Evolutionary conservation across 805 yeast genomes (phyloP), one percentile per base, ranked within the genome.

Genomic region (Cyberlindnera veronae): DNA sequence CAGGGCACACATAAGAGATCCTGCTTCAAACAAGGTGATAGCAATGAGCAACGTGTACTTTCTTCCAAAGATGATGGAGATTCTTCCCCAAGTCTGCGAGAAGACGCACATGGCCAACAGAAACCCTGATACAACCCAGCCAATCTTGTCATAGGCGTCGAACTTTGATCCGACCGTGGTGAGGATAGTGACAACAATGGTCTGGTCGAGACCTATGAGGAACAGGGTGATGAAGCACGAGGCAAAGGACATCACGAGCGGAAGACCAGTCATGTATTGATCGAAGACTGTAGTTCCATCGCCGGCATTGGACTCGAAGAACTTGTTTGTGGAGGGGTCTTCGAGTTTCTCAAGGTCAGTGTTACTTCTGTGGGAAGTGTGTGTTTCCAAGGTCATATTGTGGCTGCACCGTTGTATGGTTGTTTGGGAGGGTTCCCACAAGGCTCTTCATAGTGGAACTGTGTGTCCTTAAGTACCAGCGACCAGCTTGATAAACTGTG

Each of bases 101-200:
- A 76, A 60, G 22, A 72, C 63, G 2, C 81, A 77, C 63, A 72
- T 66, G 1, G 82, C 73, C 36, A 79, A 58, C 51, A 75, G 51
- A 54, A 68, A 80, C 2, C 77, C 81, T 0, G 80, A 61, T 6
- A 77, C 60, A 20, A 79, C 53, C 85, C 86, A 79, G 4, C 80
- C 79, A 8, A 78, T 63, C 41, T 74, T 67, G 9, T 71, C 66
- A 48, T 74, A 78, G 6, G 67, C 64, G 16, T 67, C 48, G 50
- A 79, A 79, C 42, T 74, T 61, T 35, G 63, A 60, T 5, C 79
- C 75, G 3, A 79, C 74, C 1, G 60, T 63, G 21, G 21, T 28
- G 14, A 14, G 75, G 12, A 76, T 60, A 3, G 83, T 72, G 4
- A 72, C 50, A 1, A 74, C 73, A 41, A 79, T 78, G 16, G 81